phyloP scores from a whole-genome alignment of 176 grass and related monocot genomes.

The Rhynchospora tenuis region DNA sequence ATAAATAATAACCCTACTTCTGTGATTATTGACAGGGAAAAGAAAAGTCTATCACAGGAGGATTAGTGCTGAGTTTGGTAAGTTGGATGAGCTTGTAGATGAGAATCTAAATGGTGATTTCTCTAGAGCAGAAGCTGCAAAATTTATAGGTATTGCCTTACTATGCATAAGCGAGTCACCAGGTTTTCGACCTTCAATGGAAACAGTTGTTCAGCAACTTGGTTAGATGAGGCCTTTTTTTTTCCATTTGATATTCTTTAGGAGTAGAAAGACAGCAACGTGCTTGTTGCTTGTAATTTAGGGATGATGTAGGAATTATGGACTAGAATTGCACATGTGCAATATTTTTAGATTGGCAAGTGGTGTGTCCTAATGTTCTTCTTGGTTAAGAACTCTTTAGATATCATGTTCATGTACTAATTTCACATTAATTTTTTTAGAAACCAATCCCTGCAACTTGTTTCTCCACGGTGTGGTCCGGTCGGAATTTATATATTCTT shows the following conservation, averaged over 20 bases:
- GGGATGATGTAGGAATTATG: background rate
- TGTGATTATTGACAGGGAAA: constrained; percentile 28
- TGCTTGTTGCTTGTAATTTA: constrained; percentile 6
- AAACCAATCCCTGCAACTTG: background rate
- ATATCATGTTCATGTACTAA: background rate
- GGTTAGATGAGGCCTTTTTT: constrained; percentile 11
- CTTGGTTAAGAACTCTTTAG: background rate
- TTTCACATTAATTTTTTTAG: background rate
- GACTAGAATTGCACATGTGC: background rate
- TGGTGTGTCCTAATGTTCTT: background rate
- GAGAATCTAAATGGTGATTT: constrained; percentile 48
- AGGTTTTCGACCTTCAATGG: constrained; percentile 48
- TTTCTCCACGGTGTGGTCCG: background rate
- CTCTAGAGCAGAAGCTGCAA: constrained; percentile 52
- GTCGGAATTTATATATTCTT: background rate
- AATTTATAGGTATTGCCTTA: constrained; percentile 56
- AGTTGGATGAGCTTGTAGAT: constrained; percentile 61
- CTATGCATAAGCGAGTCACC: constrained; percentile 66
- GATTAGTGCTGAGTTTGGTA: constrained; percentile 21
- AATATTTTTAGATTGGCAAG: background rate
- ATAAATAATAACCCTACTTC: background rate
- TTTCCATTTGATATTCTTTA: background rate
- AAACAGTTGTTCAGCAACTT: constrained; percentile 62
- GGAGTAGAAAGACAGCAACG: background rate
- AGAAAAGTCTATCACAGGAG: constrained; percentile 41